These are phyloP conservation scores for Quercus rubra DNA, from an alignment of 306 rosid species.

Conservation along the genomic window DNA sequence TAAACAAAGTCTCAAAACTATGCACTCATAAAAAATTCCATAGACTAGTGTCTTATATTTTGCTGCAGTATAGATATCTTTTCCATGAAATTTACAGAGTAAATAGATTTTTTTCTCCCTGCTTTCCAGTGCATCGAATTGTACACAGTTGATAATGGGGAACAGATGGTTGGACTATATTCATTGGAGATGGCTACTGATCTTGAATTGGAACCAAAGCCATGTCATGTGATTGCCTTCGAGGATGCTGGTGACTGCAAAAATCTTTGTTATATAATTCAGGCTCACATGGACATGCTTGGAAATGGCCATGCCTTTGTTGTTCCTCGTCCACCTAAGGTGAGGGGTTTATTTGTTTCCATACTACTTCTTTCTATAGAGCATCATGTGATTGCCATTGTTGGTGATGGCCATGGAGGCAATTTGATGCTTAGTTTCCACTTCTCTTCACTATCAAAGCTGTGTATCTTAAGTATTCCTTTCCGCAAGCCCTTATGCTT, in stretches of 20 bases:
- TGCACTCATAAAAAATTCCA: slow-evolving; percentile 12
- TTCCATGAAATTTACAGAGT: slow-evolving; percentile 1
- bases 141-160: slow-evolving; percentile 64
- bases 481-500: background rate
- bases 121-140: slow-evolving; percentile 80
- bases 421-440: background rate
- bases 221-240: slow-evolving; percentile 82
- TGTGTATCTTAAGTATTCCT: background rate
- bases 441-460: background rate
- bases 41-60: slow-evolving; percentile 3
- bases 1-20: background rate
- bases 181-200: slow-evolving; percentile 94
- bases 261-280: slow-evolving; percentile 81
- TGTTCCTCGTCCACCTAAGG: slow-evolving; percentile 92
- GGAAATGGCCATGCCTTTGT: slow-evolving; percentile 82
- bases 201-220: slow-evolving; percentile 95
- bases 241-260: slow-evolving; percentile 83
- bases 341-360: slow-evolving; percentile 18
- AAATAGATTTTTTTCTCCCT: slow-evolving; percentile 20
- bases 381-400: slow-evolving; percentile 9
- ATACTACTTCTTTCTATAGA: background rate
- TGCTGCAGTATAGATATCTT: background rate
- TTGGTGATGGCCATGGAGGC: background rate
- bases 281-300: slow-evolving; percentile 82
- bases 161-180: slow-evolving; percentile 77